Base-by-base conservation (phyloP, 2,329 filamentous ascomycete species). In the Alternaria metachromatica region DNA sequence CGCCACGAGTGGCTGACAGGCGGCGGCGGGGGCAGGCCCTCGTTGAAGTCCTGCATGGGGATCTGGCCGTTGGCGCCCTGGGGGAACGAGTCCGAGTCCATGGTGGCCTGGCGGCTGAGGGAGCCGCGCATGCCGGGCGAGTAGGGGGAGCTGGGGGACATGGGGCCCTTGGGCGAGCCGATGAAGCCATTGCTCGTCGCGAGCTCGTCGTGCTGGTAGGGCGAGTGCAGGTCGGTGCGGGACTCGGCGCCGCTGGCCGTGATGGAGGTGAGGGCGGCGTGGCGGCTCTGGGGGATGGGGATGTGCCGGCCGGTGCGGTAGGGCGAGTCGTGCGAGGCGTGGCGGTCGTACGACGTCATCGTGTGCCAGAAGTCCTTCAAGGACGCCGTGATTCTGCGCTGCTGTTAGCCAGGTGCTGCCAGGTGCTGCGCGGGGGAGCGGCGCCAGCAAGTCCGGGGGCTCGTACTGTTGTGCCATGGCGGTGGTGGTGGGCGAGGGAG, bases 281-380 rank as follows among this genome's bases (percentile, higher is more conserved):
- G 90, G 71, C 93, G 89, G 80, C 89, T 91, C 81, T 94, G 92
- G 69, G 91, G 90, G 65, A 98, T 88, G 66, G 94, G 94, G 65
- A 97, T 92, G 82, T 97, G 95, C 78, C 92, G 90, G 68, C 94
- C 94, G 65, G 92, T 93, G 78, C 94, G 90, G 83, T 97, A 96
- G 55, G 96, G 94, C 63, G 95, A 97, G 83, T 99, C 93, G 85
- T 91, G 92, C 66, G 90, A 91, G 68, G 96, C 97, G 84, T 99
- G 89, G 66, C 96, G 97, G 84, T 89, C 87, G 76, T 90, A 87
- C 68, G 88, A 90, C 79, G 88, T 91, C 87, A 92, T 81, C 63
- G 80, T 96, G 72, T 98, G 96, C 96, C 96, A 99, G 84, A 99
- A 95, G 66, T 92, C 92, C 82, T 92, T 92, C 82, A 96, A 92